A percentile compares a stretch with the other conserved stretches of the same genome.
Conservation (phyloP, 202 grass and related monocot species). For the Digitaria exilis region DNA sequence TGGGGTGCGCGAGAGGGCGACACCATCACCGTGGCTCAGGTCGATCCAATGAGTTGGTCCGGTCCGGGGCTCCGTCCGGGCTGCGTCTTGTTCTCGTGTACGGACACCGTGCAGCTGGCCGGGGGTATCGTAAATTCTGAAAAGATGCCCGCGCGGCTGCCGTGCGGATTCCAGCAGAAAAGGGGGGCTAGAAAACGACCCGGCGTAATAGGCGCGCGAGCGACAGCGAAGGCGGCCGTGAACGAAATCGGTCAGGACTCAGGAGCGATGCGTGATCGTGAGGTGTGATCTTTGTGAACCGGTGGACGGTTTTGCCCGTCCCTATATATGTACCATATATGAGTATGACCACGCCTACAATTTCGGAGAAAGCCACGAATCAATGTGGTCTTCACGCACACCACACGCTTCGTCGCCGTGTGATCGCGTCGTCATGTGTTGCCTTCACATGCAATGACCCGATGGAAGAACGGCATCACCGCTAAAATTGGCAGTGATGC, state of each 20-base stretch:
- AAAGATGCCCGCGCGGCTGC: background rate
- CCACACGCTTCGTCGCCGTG: background rate
- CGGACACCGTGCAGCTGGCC: background rate
- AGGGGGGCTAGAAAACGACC: background rate
- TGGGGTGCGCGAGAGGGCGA: background rate
- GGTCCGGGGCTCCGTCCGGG: too few species aligned
- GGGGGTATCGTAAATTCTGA: background rate
- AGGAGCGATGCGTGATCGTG: background rate
- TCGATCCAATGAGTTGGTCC: slow-evolving; percentile 43
- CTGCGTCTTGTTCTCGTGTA: background rate
- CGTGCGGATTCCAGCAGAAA: background rate
- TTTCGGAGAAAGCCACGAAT: background rate
- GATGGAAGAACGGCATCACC: too few species aligned
- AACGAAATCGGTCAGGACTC: background rate
- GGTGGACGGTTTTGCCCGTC: background rate
- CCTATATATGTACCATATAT: too few species aligned
- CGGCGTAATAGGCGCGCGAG: background rate
- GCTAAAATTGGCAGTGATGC: too few species aligned
- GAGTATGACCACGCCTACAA: too few species aligned
- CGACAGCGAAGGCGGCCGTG: too few species aligned
- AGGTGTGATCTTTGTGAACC: background rate
- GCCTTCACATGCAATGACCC: background rate
- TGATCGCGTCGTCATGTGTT: background rate
- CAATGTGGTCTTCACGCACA: background rate
- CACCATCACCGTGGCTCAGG: background rate